Percentiles rank a stretch among this genome's conserved stretches.
These are phyloP conservation scores for Stemphylium lycopersici DNA, from an alignment of 2,329 filamentous ascomycete genomes.

Conservation along the genomic window DNA sequence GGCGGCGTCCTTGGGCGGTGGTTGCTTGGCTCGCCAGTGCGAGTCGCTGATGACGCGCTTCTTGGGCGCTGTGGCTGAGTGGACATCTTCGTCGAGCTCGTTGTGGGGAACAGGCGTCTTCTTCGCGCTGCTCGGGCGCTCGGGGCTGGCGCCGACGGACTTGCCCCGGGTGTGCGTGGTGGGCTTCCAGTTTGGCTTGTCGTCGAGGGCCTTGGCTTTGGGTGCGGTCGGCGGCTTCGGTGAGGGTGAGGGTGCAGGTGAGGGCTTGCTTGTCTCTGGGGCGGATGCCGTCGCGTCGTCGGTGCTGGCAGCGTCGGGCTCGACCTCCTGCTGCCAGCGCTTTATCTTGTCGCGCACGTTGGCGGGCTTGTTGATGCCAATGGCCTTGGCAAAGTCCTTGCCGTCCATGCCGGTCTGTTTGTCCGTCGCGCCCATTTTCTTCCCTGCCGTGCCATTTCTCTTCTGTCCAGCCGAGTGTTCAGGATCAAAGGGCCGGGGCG, in stretches of 20 bases:
- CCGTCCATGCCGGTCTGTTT: slow-evolving; percentile 42
- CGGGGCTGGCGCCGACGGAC: slow-evolving; percentile 32
- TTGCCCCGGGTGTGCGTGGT: slow-evolving; percentile 26
- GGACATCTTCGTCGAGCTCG: slow-evolving; percentile 53
- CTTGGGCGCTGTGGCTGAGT: slow-evolving; percentile 70
- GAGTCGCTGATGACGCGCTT: slow-evolving; percentile 93
- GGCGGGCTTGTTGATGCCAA: slow-evolving; percentile 50
- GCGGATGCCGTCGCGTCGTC: slow-evolving; percentile 17
- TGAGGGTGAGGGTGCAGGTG: slow-evolving; percentile 9
- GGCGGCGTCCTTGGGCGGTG: slow-evolving; percentile 40
- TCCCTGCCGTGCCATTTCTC: slow-evolving; percentile 41
- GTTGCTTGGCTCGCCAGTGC: slow-evolving; percentile 73
- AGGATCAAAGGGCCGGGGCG: slow-evolving; percentile 31
- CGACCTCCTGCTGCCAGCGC: slow-evolving; percentile 82
- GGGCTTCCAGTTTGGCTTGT: slow-evolving; percentile 38
- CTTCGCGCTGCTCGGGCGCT: slow-evolving; percentile 41
- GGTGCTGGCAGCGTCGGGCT: slow-evolving; percentile 56
- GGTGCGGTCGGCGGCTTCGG: slow-evolving; percentile 33
- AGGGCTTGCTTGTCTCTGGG: background rate
- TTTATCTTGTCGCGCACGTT: slow-evolving; percentile 76
- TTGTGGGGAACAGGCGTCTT: slow-evolving; percentile 42
- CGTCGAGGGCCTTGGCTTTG: slow-evolving; percentile 31
- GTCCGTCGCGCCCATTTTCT: slow-evolving; percentile 33
- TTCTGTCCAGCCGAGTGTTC: slow-evolving; percentile 23
- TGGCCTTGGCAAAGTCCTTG: slow-evolving; percentile 49